Conservation (phyloP, 768 basidiomycete genomes). For the Stropharia rugosoannulata region DNA sequence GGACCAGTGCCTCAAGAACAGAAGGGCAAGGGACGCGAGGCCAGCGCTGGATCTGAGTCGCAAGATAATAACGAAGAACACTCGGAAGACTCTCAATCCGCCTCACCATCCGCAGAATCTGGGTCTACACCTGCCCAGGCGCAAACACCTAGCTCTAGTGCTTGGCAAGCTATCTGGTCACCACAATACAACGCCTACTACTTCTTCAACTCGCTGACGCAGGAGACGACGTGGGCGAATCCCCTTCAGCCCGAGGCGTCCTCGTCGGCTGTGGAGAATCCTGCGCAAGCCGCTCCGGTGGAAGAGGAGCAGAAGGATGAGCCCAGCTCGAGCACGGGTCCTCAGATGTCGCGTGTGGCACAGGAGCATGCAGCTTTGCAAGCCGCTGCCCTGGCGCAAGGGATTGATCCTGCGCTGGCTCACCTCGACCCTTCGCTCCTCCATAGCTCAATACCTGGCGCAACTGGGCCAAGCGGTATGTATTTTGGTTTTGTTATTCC, state of each 20-base stretch:
- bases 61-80: no score
- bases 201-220: conserved; percentile 74
- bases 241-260: conserved; percentile 49
- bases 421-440: conserved; percentile 75
- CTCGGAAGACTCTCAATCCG: no score
- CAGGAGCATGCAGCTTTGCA: conserved; percentile 52
- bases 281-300: conserved; percentile 11
- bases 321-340: conserved; percentile 18
- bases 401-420: conserved; percentile 82
- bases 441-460: conserved; percentile 27
- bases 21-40: not conserved
- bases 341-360: conserved; percentile 21
- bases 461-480: conserved; percentile 25
- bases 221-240: conserved; percentile 85
- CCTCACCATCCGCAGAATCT: no score
- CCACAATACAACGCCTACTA: conserved; percentile 81
- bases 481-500: not conserved
- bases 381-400: conserved; percentile 71
- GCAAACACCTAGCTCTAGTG: conserved; percentile 11
- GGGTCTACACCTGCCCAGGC: not conserved
- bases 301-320: conserved; percentile 10
- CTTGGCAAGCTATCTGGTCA: conserved; percentile 84
- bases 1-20: not conserved
- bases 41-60: not conserved
- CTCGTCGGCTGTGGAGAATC: conserved; percentile 15